Evolutionary conservation across 192 early-diverging fungal genomes (phyloP), one percentile per base, ranked within the genome.

Genomic region (Coemansia sp.): DNA sequence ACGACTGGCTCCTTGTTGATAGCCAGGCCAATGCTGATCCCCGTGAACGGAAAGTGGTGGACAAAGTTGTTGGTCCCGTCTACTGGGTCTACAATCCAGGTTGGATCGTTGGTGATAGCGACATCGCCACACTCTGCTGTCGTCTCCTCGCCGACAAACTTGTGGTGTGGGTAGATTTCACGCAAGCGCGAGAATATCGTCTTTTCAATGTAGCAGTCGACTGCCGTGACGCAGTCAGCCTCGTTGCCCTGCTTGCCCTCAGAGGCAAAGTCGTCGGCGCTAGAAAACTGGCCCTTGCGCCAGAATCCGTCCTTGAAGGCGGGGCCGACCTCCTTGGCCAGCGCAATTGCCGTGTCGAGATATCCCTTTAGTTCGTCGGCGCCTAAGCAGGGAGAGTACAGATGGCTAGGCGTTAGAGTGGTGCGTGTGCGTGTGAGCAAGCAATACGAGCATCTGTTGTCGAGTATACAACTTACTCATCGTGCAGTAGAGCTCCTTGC

Each of bases 101-200:
- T 95, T 12, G 92, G 93, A 15, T 86, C 83, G 64, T 91, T 71
- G 19, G 89, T 89, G 59, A 67, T 84, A 85, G 35, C 80, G 15
- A n/a, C 88, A 29, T 77, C 47, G n/a, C 70, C 79, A 24, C 25
- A 38, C 66, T 75, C 87, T 19, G 92, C 86, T 24, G 87, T 84
- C 3, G 91, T 87, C 65, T 96, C 95, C 67, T 98, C 93, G 59
- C 96, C 96, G 38, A 99, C 92, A 68, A 99, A 94, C 72, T 77
- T 79, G 79, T 95, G 91, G 0, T 45, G 36, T 2, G 95, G 94
- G 74, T 86, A 92, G 8, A 80, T 72, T 0, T 59, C 38, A 32
- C 72, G 79, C 43, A 97, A 79, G 22, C 85, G 77, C 12, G 68
- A 60, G 58, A 91, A 88, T 10, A 96, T 85, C 35, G 88, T 80